Evolutionary conservation across 306 rosid species (phyloP).

Genomic region (Begonia fuchsioides): DNA sequence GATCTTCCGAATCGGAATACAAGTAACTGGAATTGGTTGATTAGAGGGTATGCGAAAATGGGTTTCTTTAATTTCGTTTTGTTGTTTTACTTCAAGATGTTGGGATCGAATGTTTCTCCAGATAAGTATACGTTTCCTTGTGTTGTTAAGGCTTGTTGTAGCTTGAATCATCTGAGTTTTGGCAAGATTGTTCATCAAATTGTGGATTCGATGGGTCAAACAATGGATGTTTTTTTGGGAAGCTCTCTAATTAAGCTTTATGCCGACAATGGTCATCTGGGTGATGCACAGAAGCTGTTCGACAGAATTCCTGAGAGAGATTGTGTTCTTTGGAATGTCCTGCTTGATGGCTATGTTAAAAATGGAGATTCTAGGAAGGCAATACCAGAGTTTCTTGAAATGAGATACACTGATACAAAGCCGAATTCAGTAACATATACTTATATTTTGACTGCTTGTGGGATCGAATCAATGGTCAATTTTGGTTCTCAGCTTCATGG

Average conservation of each 20-base stretch:
- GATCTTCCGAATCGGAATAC: slow-evolving; percentile 27
- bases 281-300: slow-evolving; percentile 45
- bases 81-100: slow-evolving; percentile 69
- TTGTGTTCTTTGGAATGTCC: slow-evolving; percentile 58
- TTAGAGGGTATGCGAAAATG: slow-evolving; percentile 46
- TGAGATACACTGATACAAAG: slow-evolving; percentile 28
- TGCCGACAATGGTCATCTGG: slow-evolving; percentile 42
- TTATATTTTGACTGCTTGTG: slow-evolving; percentile 47
- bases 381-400: slow-evolving; percentile 26
- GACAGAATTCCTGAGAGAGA: slow-evolving; percentile 53
- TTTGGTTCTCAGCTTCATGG: slow-evolving; percentile 69
- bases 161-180: slow-evolving; percentile 38
- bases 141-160: slow-evolving; percentile 67
- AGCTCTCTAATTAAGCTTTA: slow-evolving; percentile 60
- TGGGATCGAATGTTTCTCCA: slow-evolving; percentile 45
- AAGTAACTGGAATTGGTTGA: slow-evolving; percentile 79
- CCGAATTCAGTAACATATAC: slow-evolving; percentile 43
- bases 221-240: slow-evolving; percentile 48
- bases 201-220: slow-evolving; percentile 30
- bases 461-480: slow-evolving; percentile 28
- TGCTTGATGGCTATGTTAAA: slow-evolving; percentile 58
- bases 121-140: slow-evolving; percentile 81
- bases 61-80: slow-evolving; percentile 43
- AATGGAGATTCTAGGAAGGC: slow-evolving; percentile 37
- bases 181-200: slow-evolving; percentile 37